Evolutionary conservation across 306 rosid genomes (phyloP).

Genomic region (Trifolium fragiferum): DNA sequence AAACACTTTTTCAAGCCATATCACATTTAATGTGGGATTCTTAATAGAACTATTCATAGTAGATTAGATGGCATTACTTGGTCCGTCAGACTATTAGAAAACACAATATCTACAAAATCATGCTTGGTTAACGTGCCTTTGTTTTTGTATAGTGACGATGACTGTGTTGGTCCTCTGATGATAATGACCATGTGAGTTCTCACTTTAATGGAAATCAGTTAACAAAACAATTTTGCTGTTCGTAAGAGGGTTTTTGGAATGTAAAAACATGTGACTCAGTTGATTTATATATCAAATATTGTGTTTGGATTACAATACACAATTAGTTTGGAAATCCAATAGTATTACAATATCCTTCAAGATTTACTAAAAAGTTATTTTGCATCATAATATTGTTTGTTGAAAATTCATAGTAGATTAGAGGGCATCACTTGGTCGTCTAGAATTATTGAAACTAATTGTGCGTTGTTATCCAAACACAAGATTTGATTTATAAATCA

Average conservation of each 20-base stretch:
- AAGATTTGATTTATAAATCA: neutral
- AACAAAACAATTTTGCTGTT: neutral
- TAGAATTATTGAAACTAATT: neutral
- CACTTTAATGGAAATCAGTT: neutral
- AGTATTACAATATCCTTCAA: constrained; percentile 24
- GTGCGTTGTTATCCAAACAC: neutral
- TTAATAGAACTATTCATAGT: neutral
- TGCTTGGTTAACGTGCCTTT: constrained; percentile 5
- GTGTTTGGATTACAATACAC: neutral
- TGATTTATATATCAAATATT: neutral
- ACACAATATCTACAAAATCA: neutral
- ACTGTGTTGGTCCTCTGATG: neutral
- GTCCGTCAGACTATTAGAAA: neutral
- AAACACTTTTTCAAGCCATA: constrained; percentile 3
- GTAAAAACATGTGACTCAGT: neutral
- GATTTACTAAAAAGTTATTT: constrained; percentile 15
- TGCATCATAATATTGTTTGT: neutral
- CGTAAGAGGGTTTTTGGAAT: neutral
- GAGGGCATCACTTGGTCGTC: constrained; percentile 1
- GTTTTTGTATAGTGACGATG: neutral
- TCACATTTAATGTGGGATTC: neutral
- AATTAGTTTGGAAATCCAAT: neutral
- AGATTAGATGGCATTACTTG: neutral
- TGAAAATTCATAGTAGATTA: constrained; percentile 10
- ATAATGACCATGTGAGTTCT: neutral